Base-by-base conservation (phyloP, 257 asterid species). In the Misopates orontium region DNA sequence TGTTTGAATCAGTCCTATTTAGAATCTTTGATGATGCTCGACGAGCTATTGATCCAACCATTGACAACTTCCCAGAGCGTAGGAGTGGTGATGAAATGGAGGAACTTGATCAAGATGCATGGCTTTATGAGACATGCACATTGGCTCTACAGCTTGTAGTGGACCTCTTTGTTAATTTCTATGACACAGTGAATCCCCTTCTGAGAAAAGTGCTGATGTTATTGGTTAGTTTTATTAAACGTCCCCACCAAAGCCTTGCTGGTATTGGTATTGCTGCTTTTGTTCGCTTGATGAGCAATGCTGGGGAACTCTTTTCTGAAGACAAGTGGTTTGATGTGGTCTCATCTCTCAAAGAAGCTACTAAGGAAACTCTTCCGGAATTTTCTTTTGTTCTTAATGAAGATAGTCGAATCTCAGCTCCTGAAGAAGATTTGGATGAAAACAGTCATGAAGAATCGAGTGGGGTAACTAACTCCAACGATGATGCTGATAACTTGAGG, bases 81-180 rank as follows among this genome's bases (percentile, higher is more conserved):
- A 77, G 77, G 49, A 73, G 79, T 71, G 83, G 83, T 71, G 82
- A 80, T 62, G 96, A 79, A 62, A 59, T 56, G 52, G 91, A 82
- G 64, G 99, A 86, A 70, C 86, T 84, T 39, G 97, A 88, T 75
- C 89, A 94, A 75, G 99, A 90, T 85, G 80, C 98, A 10, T 94
- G 99, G 99, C 87, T 94, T 51, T 94, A 94, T 57, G 99, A 94
- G 82, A 94, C 99, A 10, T 94, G 99, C 80, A 94, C 99, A 17
- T 76, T 94, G 80, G 99, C 98, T 59, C 88, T 94, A 52, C 99
- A 94, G 76, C 85, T 94, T 72, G 95, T 94, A 60, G 99, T 90
- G 28, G 99, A 94, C 81, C 98, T 94, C 64, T 94, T 94, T 69
- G 98, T 90, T 75, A 90, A 88, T 70, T 90, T 94, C 79, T 94